Evolutionary conservation across 169 alveolate genomes (phyloP).

Genomic region (Plasmodium vivax): DNA sequence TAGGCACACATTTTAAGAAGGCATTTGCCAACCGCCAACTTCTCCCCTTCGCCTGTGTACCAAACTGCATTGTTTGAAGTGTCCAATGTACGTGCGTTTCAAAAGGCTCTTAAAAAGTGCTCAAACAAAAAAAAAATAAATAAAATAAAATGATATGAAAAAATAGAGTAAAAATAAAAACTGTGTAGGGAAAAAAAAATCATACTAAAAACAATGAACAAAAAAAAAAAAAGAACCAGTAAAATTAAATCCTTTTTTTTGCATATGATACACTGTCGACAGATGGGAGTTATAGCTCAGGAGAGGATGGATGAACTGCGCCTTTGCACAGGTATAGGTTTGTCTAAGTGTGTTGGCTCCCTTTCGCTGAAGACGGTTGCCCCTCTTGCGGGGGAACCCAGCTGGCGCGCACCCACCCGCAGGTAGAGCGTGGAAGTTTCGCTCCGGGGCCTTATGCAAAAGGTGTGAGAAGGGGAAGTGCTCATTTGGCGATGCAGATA

Average conservation of each 20-base stretch:
- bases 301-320: background rate
- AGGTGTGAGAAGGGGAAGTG: background rate
- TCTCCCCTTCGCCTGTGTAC: background rate
- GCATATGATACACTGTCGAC: background rate
- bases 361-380: background rate
- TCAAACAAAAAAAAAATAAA: slow-evolving; percentile 3
- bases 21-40: background rate
- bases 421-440: background rate
- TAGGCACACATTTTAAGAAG: background rate
- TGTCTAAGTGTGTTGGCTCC: background rate
- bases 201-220: background rate
- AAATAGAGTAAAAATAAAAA: background rate
- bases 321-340: background rate
- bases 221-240: background rate
- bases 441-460: background rate
- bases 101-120: background rate
- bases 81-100: background rate
- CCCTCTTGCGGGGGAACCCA: background rate
- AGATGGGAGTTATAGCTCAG: background rate
- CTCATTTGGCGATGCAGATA: background rate
- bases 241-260: background rate
- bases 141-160: background rate
- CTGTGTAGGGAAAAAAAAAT: background rate
- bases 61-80: background rate
- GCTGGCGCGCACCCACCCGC: background rate